Evolutionary conservation across 495 filamentous ascomycete species (phyloP), one percentile per base, ranked within the genome.

Genomic region (Penicillium subrubescens): DNA sequence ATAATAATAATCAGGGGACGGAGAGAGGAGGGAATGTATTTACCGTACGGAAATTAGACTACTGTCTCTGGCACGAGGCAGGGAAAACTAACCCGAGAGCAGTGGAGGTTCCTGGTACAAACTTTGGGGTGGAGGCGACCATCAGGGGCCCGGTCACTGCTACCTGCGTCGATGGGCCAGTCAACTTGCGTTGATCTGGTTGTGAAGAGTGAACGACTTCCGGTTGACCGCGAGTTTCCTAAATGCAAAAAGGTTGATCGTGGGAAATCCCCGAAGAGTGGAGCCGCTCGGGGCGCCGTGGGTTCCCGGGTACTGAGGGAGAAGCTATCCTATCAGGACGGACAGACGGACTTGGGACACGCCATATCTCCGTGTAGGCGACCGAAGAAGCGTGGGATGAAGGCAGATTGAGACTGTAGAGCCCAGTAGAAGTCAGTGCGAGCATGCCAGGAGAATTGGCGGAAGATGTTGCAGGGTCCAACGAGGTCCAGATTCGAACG

Each of bases 201-300:
- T 10, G 14, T 52, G 25, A 52, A 52, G 48, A 52, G 25, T 29
- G 14, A 51, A 52, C 15, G 25, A 52, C 27, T 57, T 61, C 61
- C 61, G 51, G 43, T 58, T 59, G 37, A 19, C 54, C 57, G 53
- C 23, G n/a, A 57, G 53, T 67, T 33, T 70, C 46, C 35, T 55
- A 25, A 34, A 54, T 46, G 51, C 51, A 62, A 58, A 39, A 59
- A 41, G 46, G 25, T 12, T 52, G 34, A 53, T 58, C 10, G 64
- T 48, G 48, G 60, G 52, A 61, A 66, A 59, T 61, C 50, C 58
- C 63, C 63, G 60, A 54, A 61, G 35, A 62, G 63, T 69, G 69
- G 60, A 64, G 51, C 61, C 61, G 29, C 35, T 61, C 35, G 50
- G 23, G 44, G 53, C 53, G 25, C 35, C 31, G 21, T 59, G 27